These are phyloP conservation scores for Populus hybrid DNA, from an alignment of 441 rosid genomes.

Conservation along the genomic window DNA sequence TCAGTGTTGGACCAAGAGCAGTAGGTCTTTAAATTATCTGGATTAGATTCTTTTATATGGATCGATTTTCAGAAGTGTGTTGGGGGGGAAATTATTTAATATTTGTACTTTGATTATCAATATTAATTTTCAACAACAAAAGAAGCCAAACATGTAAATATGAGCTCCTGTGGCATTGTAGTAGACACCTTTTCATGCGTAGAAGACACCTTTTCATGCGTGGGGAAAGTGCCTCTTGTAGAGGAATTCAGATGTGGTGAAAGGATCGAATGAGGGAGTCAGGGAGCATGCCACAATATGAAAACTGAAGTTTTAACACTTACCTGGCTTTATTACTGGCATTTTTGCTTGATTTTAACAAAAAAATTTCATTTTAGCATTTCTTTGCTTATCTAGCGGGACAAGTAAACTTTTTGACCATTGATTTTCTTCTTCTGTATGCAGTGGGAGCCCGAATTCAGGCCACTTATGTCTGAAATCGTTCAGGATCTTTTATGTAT, in stretches of 20 bases:
- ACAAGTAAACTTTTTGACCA: background rate
- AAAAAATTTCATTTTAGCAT: background rate
- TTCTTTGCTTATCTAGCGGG: background rate
- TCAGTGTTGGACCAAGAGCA: background rate
- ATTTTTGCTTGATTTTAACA: background rate
- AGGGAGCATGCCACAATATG: no score
- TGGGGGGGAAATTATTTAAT: background rate
- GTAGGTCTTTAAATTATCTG: background rate
- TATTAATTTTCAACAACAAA: background rate
- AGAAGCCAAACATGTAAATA: background rate
- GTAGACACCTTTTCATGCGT: background rate
- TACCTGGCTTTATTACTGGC: no score
- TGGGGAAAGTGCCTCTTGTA: background rate
- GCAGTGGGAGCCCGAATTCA: conserved; percentile 84
- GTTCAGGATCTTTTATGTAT: conserved; percentile 80
- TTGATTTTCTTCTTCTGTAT: conserved; percentile 5
- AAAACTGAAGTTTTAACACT: background rate
- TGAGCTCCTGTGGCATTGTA: background rate
- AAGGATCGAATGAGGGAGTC: background rate
- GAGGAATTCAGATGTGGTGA: background rate
- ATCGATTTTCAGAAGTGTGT: background rate
- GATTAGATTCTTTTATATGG: background rate
- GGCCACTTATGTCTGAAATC: conserved; percentile 82
- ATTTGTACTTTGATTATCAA: background rate
- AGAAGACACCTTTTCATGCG: no score